phyloP scores from a whole-genome alignment of 2,329 filamentous ascomycete species.

The Fusarium vanettenii region DNA sequence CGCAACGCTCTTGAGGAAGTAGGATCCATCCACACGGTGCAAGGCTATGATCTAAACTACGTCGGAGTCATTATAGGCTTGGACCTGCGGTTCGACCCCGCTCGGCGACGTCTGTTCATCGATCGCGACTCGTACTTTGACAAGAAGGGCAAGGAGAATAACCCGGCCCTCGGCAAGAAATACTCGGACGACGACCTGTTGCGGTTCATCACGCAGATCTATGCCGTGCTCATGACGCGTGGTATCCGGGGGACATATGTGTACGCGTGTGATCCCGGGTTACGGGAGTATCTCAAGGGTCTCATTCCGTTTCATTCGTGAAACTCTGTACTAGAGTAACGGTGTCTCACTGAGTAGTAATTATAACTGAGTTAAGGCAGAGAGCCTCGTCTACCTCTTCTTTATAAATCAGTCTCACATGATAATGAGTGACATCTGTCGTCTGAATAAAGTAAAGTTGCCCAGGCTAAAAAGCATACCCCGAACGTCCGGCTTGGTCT shows the following conservation, averaged over 20 bases:
- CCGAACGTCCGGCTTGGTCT: background rate
- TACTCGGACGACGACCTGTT: slow-evolving; percentile 11
- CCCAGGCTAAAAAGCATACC: background rate
- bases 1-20: background rate
- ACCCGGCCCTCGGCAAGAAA: slow-evolving; percentile 1
- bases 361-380: background rate
- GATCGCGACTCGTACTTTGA: slow-evolving; percentile 13
- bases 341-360: background rate
- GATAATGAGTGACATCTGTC: background rate
- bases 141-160: slow-evolving; percentile 18
- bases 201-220: slow-evolving; percentile 15
- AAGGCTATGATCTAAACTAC: background rate
- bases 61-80: background rate
- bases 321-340: background rate
- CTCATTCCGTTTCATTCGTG: slow-evolving; percentile 14
- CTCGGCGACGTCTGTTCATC: slow-evolving; percentile 9
- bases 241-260: slow-evolving; percentile 12
- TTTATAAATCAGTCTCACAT: background rate
- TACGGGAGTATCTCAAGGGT: background rate
- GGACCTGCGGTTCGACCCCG: slow-evolving; percentile 4
- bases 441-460: background rate
- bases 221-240: slow-evolving; percentile 14
- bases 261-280: background rate
- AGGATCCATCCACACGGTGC: background rate
- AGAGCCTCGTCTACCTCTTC: background rate